Evolutionary conservation across 176 grass and related monocot genomes (phyloP).

Genomic region (Lolium perenne): DNA sequence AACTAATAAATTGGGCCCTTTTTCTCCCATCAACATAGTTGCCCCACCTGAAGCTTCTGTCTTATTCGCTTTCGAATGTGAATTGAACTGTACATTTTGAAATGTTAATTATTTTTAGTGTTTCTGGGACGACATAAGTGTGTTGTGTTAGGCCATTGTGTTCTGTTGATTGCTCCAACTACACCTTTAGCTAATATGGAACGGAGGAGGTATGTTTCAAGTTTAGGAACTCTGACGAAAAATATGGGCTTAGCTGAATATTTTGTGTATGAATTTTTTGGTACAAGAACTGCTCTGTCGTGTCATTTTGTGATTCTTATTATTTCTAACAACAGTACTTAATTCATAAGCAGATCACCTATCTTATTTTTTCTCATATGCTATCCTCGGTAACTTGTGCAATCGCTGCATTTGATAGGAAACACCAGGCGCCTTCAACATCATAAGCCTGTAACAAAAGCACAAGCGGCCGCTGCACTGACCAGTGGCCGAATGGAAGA

Average conservation of each 20-base stretch:
- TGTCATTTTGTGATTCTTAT: slow-evolving; percentile 28
- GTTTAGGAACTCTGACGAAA: neutral
- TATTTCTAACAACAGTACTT: neutral
- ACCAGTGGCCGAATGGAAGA: slow-evolving; percentile 84
- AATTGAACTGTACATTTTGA: slow-evolving; percentile 7
- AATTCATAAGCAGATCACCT: neutral
- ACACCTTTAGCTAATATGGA: too few species aligned
- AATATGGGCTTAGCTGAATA: slow-evolving; percentile 11
- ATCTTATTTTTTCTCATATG: slow-evolving; percentile 1
- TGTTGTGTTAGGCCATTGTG: neutral
- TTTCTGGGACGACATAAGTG: neutral
- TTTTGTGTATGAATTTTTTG: slow-evolving; percentile 12
- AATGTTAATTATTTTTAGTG: neutral
- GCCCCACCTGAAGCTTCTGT: neutral
- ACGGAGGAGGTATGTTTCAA: neutral
- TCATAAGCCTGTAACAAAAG: slow-evolving; percentile 87
- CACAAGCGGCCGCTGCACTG: slow-evolving; percentile 82
- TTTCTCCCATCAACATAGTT: neutral
- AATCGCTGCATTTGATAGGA: slow-evolving; percentile 59
- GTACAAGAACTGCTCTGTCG: neutral
- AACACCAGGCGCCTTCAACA: slow-evolving; percentile 93
- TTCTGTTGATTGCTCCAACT: slow-evolving; percentile 26
- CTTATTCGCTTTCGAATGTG: neutral
- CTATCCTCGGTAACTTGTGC: slow-evolving; percentile 34
- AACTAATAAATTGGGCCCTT: neutral